Evolutionary conservation across 495 filamentous ascomycete genomes (phyloP).

Genomic region (Aspergillus nidulans): DNA sequence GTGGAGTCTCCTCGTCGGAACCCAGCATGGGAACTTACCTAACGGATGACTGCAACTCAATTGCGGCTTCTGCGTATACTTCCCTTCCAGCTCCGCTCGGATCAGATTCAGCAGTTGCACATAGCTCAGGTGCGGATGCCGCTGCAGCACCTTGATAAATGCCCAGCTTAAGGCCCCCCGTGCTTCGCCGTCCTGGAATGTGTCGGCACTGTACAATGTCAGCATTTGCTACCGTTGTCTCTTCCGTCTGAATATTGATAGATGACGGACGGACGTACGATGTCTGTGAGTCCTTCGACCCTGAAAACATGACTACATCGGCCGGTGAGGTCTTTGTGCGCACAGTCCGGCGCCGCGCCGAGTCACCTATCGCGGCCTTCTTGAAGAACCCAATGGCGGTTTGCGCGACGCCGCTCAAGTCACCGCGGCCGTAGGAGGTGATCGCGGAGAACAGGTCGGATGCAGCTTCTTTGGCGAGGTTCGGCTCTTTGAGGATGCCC

Average conservation of each 20-base stretch:
- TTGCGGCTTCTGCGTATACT: conserved; percentile 96
- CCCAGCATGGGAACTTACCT: conserved; percentile 51
- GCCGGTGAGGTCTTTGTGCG: conserved; percentile 90
- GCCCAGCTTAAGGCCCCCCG: conserved; percentile 97
- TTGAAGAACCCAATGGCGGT: conserved; percentile 87
- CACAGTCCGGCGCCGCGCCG: conserved; percentile 69
- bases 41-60: conserved; percentile 94
- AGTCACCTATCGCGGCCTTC: conserved; percentile 77
- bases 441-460: conserved; percentile 85
- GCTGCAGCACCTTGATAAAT: conserved; percentile 87
- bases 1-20: neutral
- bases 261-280: conserved; percentile 27
- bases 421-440: conserved; percentile 80
- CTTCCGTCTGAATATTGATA: neutral
- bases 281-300: conserved; percentile 94
- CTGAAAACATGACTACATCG: conserved; percentile 96
- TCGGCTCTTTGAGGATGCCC: conserved; percentile 95
- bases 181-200: conserved; percentile 65
- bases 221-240: neutral
- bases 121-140: conserved; percentile 95
- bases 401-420: conserved; percentile 73
- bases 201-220: conserved; percentile 31
- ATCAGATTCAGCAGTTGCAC: conserved; percentile 92
- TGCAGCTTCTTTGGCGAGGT: conserved; percentile 94
- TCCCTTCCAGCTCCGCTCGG: conserved; percentile 81